Evolutionary conservation across 371 early-diverging fungal species (phyloP).

Genomic region (Mucor sp.): DNA sequence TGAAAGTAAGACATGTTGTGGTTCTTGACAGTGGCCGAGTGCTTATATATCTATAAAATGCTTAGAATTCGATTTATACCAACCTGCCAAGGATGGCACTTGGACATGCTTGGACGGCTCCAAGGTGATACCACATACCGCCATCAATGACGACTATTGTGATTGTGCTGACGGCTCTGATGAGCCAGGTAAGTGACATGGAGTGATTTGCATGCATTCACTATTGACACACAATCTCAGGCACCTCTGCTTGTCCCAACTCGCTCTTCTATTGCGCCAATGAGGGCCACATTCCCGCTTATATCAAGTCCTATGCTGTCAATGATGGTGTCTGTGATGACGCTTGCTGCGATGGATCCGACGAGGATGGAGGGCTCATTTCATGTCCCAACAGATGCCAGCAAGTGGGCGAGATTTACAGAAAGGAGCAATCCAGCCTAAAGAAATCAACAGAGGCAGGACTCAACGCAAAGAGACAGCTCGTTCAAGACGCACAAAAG

Average conservation of each 20-base stretch:
- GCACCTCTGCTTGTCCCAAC: slow-evolving; percentile 90
- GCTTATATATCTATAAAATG: not conserved
- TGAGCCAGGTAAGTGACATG: slow-evolving; percentile 76
- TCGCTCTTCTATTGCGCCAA: slow-evolving; percentile 83
- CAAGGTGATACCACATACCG: slow-evolving; percentile 60
- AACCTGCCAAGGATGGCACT: slow-evolving; percentile 37
- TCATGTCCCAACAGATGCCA: slow-evolving; percentile 78
- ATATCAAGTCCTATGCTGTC: slow-evolving; percentile 73
- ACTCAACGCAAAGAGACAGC: slow-evolving; percentile 30
- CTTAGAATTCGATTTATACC: slow-evolving; percentile 41
- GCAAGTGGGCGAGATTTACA: slow-evolving; percentile 55
- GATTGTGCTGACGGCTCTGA: slow-evolving; percentile 95
- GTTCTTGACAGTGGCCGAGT: not conserved
- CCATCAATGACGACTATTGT: slow-evolving; percentile 95
- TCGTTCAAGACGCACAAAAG: slow-evolving; percentile 34
- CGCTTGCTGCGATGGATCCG: slow-evolving; percentile 94
- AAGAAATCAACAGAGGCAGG: slow-evolving; percentile 30
- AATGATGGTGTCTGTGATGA: slow-evolving; percentile 95
- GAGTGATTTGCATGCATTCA: not conserved
- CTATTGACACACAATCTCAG: slow-evolving; percentile 28
- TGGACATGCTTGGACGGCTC: slow-evolving; percentile 83
- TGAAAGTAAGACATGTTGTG: slow-evolving; percentile 22
- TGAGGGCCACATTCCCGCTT: slow-evolving; percentile 69
- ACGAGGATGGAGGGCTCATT: slow-evolving; percentile 68
- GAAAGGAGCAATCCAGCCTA: slow-evolving; percentile 38